Conservation (phyloP, 805 yeast genomes). For the Ogataea paraovalis region DNA sequence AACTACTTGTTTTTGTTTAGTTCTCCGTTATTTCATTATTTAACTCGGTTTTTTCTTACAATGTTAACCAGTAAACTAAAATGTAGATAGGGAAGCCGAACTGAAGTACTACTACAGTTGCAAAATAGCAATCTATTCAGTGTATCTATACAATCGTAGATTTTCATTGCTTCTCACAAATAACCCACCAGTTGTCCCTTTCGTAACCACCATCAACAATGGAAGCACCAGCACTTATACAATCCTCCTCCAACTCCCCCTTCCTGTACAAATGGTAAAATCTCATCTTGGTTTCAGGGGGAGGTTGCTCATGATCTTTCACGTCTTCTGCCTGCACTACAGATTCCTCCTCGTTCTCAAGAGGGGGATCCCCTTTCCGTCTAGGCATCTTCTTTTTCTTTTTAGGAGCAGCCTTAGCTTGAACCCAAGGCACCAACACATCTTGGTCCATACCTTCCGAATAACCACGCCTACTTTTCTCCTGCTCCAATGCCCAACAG, state of each 20-base stretch:
- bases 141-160: background rate
- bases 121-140: background rate
- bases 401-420: constrained; percentile 46
- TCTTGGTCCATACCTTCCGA: constrained; percentile 91
- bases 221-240: constrained; percentile 62
- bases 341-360: no score
- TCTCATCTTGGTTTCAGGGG: constrained; percentile 60
- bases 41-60: background rate
- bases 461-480: constrained; percentile 82
- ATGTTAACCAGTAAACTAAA: background rate
- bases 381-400: constrained; percentile 18
- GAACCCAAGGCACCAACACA: constrained; percentile 93
- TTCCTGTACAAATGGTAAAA: constrained; percentile 82
- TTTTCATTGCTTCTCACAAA: constrained; percentile 33
- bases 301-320: constrained; percentile 8
- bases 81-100: no score
- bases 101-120: no score
- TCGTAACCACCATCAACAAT: constrained; percentile 80
- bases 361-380: constrained; percentile 15
- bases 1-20: background rate
- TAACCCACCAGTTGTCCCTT: constrained; percentile 90
- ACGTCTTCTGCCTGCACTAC: constrained; percentile 14
- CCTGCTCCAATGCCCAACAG: constrained; percentile 97
- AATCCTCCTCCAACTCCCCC: constrained; percentile 79
- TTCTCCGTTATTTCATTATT: background rate